Evolutionary conservation across 2,329 filamentous ascomycete species (phyloP), one percentile per base, ranked within the genome.

Genomic region (Seiridium unicorne): DNA sequence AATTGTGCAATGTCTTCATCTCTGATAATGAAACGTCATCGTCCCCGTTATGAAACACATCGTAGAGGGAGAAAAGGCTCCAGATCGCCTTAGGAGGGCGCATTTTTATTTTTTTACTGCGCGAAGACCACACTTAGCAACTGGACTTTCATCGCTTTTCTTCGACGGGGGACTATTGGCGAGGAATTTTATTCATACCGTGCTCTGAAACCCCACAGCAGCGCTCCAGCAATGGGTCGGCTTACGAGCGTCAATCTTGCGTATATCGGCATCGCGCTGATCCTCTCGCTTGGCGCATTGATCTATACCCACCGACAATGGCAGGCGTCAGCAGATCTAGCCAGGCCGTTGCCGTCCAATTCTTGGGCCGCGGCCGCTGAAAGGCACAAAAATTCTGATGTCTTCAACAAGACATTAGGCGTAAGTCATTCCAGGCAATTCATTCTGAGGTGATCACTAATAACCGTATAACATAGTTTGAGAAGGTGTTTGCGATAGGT

Each of bases 401-500:
- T 57, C 26, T 57, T 57, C 54, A 57, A 57, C 26, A 13, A 47
- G 32, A 57, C 54, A 10, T 31, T 57, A 32, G 54, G 54, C 11
- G 54, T 57, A 32, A 44, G 54, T 34, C 10, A 3, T 10, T 32
- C 26, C 6, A n/a, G 5, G 36, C n/a, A 7, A 55, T 40, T 35
- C n/a, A 42, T 55, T 42, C 7, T 9, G 9, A 49, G 26, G 5
- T 35, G 26, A 3, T 11, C 9, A 3, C 18, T n/a, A 42, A 42
- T 7, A 13, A 7, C 13, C 2, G n/a, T 13, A n/a, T 6, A 11
- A 64, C 34, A 69, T 38, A 57, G 59, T 79, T 79, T 60, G 66
- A 79, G 51, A 74, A 76, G 51, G 69, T 81, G 36, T 78, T 78
- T 60, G 75, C 76, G 18, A 72, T 82, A 51, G 73, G 75, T 4